Evolutionary conservation across 139 green algal species (phyloP).

Genomic region (Micractinium sp.): DNA sequence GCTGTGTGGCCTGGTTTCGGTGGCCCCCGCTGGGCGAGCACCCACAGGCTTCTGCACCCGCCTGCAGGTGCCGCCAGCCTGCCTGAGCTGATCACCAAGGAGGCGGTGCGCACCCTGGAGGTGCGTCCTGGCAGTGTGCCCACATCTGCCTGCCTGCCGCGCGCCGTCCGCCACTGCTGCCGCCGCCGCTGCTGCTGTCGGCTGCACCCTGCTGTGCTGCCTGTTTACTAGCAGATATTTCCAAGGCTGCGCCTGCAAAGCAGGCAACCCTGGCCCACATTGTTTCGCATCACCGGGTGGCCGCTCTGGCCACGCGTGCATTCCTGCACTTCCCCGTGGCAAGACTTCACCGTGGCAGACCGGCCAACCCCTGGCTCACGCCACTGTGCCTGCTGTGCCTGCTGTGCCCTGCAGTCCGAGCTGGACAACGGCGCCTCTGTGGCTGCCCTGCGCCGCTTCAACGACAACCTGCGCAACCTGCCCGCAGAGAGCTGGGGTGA

Average conservation of each 20-base stretch:
- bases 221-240: too few relatives aligned
- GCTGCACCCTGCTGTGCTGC: too few relatives aligned
- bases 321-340: too few relatives aligned
- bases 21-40: background rate
- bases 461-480: constrained; percentile 70
- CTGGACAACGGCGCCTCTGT: constrained; percentile 78
- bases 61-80: background rate
- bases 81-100: constrained; percentile 65
- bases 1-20: background rate
- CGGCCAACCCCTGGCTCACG: too few relatives aligned
- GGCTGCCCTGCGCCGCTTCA: constrained; percentile 83
- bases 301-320: too few relatives aligned
- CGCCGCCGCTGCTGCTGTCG: background rate
- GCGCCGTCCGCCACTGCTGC: too few relatives aligned
- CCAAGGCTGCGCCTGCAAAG: too few relatives aligned
- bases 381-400: too few relatives aligned
- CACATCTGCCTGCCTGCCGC: background rate
- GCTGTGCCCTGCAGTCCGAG: constrained; percentile 63
- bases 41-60: background rate
- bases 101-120: constrained; percentile 74
- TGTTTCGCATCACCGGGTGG: too few relatives aligned
- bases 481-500: constrained; percentile 73
- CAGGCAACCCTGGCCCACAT: too few relatives aligned
- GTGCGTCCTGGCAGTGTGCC: constrained; percentile 40
- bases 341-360: too few relatives aligned